Conservation (phyloP, 176 grass and related monocot genomes). For the Carex scoparia region DNA sequence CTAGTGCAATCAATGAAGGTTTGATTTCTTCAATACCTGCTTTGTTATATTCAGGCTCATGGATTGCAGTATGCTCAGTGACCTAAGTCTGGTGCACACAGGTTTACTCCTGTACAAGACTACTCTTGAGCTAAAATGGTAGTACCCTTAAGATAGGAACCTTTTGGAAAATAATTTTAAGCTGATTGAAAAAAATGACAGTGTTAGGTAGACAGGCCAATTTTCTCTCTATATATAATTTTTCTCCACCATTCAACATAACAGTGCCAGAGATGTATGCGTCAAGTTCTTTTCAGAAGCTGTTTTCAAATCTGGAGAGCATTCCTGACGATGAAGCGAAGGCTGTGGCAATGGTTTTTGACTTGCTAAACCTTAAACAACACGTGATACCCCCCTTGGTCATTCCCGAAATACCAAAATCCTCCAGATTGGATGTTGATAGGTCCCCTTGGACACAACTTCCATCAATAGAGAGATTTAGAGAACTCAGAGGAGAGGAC, state of each 20-base stretch:
- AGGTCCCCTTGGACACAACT: background rate
- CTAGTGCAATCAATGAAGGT: background rate
- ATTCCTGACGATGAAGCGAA: conserved; percentile 1
- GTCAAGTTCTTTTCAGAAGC: background rate
- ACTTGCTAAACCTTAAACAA: conserved; percentile 5
- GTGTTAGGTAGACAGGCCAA: background rate
- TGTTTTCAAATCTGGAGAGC: background rate
- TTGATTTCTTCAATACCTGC: background rate
- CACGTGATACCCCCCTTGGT: background rate
- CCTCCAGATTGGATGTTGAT: background rate
- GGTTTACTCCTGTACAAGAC: background rate
- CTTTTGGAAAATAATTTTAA: background rate
- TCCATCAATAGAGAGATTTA: conserved; percentile 6
- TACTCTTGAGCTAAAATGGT: background rate
- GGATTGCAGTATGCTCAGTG: too few relatives aligned
- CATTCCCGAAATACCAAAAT: conserved; percentile 9
- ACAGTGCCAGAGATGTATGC: background rate
- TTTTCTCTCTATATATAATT: background rate
- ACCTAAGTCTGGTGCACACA: background rate
- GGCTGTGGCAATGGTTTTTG: conserved; percentile 4
- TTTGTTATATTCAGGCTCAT: background rate
- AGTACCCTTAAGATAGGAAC: background rate
- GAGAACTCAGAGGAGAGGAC: conserved; percentile 1
- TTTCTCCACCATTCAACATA: background rate
- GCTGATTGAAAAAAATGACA: background rate